Base-by-base conservation (phyloP, 352 stramenopile genomes). In the Pythium myriotylum region DNA sequence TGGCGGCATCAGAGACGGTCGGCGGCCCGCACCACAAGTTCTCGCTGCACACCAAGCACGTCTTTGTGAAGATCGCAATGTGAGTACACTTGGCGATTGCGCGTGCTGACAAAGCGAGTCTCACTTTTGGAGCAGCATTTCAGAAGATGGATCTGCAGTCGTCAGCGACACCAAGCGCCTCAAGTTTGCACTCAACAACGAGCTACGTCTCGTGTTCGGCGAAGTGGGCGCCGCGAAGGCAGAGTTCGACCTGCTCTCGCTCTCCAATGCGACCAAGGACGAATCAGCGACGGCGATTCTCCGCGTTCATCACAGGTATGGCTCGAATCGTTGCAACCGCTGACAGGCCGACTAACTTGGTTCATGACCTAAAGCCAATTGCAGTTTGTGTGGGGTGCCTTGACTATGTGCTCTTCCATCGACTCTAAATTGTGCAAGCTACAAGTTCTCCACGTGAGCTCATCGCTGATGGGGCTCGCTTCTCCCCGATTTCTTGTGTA, bases 161-260 rank as follows among this genome's bases (percentile, higher is more conserved):
- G 70, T 86, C 41, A 59, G 45, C 39, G 84, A 91, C 52, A 48
- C 73, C 39, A 91, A 89, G 65, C 74, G 69, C 20, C 67, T 93
- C 48, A 90, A 91, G 62, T 91, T 91, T 57, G 69, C 71, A 20
- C 52, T 93, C 46, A 76, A 89, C 68, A 91, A 85, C 67, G 81
- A 79, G 40, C 67, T 89, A 50, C 86, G 86, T 61, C 74, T 70
- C 8, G 77, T 83, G 14, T 91, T 91, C 45, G 84, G 84, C 14
- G 79, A 84, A 17, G 72, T 91, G 1, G 84, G 78, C 10, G 77
- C 77, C 48, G 76, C 80, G 0, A 70, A 72, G 26, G 80, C 74
- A 57, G 82, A 93, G 26, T 90, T 91, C 26, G 81, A 91, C 70
- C 53, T 93, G 29, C 53, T 93, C 4, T 61, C 68, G 19, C 65